A percentile compares a stretch with the other conserved stretches of the same genome.
phyloP scores from a whole-genome alignment of 805 yeast species.

The Metschnikowia bowlesiae region DNA sequence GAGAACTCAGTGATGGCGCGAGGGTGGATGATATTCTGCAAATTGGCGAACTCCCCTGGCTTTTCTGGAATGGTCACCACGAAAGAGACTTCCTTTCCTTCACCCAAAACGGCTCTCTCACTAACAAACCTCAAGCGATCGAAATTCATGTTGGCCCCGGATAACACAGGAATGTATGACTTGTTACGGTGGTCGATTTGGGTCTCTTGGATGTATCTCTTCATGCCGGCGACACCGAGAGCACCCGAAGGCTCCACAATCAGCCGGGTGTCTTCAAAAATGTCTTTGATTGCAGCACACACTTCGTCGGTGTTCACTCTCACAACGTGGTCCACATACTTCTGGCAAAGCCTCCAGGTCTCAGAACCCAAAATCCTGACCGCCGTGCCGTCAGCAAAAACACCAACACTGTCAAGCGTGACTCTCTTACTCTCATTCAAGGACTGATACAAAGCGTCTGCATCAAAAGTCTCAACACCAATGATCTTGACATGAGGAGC shows the following conservation, averaged over 20 bases:
- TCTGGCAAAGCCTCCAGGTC: slow-evolving; percentile 74
- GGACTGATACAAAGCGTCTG: slow-evolving; percentile 84
- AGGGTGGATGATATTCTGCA: slow-evolving; percentile 78
- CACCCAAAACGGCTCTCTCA: slow-evolving; percentile 98
- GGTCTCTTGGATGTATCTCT: slow-evolving; percentile 65
- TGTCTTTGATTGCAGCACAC: slow-evolving; percentile 93
- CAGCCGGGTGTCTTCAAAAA: slow-evolving; percentile 92
- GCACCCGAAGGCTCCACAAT: slow-evolving; percentile 98
- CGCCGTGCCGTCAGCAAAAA: slow-evolving; percentile 98
- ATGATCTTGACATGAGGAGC: slow-evolving; percentile 97
- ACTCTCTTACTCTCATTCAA: slow-evolving; percentile 52
- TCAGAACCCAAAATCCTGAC: slow-evolving; percentile 88
- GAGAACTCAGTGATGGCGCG: slow-evolving; percentile 92
- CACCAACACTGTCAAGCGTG: slow-evolving; percentile 71
- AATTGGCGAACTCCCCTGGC: slow-evolving; percentile 82
- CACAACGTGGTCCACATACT: slow-evolving; percentile 84
- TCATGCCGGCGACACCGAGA: slow-evolving; percentile 89
- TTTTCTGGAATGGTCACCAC: slow-evolving; percentile 85
- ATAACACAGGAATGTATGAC: slow-evolving; percentile 77
- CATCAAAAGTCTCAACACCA: slow-evolving; percentile 95
- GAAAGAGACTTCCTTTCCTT: slow-evolving; percentile 92
- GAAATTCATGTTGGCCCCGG: slow-evolving; percentile 98
- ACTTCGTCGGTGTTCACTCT: slow-evolving; percentile 88
- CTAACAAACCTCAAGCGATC: slow-evolving; percentile 93
- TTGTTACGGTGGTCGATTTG: slow-evolving; percentile 65